A percentile compares a stretch with the other conserved stretches of the same genome.
phyloP scores from a whole-genome alignment of 1,284 basidiomycete species.

The Gymnopus androsaceus region DNA sequence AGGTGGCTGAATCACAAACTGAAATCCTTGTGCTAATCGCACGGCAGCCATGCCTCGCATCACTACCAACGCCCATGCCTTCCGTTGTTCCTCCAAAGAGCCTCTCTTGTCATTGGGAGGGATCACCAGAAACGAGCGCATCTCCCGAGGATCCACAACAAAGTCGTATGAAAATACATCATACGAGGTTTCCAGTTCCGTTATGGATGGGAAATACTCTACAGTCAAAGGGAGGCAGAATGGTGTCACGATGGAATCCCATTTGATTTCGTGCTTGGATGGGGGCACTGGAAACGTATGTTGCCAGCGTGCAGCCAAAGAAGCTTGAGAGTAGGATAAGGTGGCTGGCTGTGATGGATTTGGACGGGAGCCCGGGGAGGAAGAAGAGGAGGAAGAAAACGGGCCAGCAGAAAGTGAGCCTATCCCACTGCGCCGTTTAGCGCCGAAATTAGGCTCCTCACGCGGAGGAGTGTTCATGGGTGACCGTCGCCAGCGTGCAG shows the following conservation, averaged over 20 bases:
- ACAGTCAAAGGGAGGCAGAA: slow-evolving; percentile 91
- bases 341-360: slow-evolving; percentile 68
- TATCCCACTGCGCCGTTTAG: slow-evolving; percentile 55
- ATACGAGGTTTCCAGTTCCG: slow-evolving; percentile 79
- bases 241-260: slow-evolving; percentile 84
- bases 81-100: slow-evolving; percentile 56
- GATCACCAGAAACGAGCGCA: slow-evolving; percentile 79
- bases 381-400: slow-evolving; percentile 49
- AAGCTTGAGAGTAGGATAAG: slow-evolving; percentile 62
- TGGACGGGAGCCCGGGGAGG: slow-evolving; percentile 47
- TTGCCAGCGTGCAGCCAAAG: slow-evolving; percentile 85
- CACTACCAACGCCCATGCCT: slow-evolving; percentile 78
- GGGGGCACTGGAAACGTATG: slow-evolving; percentile 79
- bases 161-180: slow-evolving; percentile 83
- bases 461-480: slow-evolving; percentile 68
- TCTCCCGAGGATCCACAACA: slow-evolving; percentile 74
- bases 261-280: slow-evolving; percentile 91
- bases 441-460: slow-evolving; percentile 52
- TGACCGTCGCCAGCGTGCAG: slow-evolving; percentile 46
- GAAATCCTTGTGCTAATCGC: slow-evolving; percentile 93
- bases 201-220: slow-evolving; percentile 80
- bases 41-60: slow-evolving; percentile 95
- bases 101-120: slow-evolving; percentile 50
- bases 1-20: slow-evolving; percentile 73
- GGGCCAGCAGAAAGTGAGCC: slow-evolving; percentile 38